Base-by-base conservation (phyloP, 192 early-diverging fungal genomes). In the Linnemannia exigua region DNA sequence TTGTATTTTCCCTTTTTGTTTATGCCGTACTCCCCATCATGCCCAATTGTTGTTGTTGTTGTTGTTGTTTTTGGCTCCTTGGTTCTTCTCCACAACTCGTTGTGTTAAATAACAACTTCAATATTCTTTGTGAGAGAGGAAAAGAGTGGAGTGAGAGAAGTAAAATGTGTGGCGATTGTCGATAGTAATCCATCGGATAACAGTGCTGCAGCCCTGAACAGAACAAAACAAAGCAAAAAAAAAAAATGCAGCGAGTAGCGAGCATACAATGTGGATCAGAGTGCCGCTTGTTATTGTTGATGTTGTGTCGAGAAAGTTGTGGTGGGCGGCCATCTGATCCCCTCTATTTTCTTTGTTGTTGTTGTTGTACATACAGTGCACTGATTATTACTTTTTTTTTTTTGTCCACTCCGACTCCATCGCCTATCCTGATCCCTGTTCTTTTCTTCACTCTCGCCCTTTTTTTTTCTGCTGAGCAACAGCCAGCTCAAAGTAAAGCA, bases 51-150 rank as follows among this genome's bases (percentile, higher is more conserved):
- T 44, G 68, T 28, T 15, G 68, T 15, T 22, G 14, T 74, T 48
- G n/a, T n/a, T n/a, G n/a, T n/a, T n/a, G n/a, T n/a, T 72, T n/a
- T 28, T 72, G 70, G 11, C 36, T 71, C 17, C 38, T 71, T 47
- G 1, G n/a, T 25, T 73, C 16, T 73, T 73, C 25, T 72, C 41
- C 71, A 44, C 36, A 41, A 11, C n/a, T 70, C 41, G 19, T 31
- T 47, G 14, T 31, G n/a, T n/a, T n/a, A n/a, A n/a, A n/a, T n/a
- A n/a, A n/a, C n/a, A n/a, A n/a, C n/a, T n/a, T 67, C n/a, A 19
- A n/a, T n/a, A 22, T 54, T 77, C 44, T 38, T 52, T 51, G 2
- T 70, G 52, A 2, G 38, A 25, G 14, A 31, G 5, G 16, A 25
- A 63, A 14, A 31, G 28, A 33, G 52, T 54, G 8, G 52, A 54